Conservation (phyloP, 768 basidiomycete genomes). For the Mycena kentingensis region DNA sequence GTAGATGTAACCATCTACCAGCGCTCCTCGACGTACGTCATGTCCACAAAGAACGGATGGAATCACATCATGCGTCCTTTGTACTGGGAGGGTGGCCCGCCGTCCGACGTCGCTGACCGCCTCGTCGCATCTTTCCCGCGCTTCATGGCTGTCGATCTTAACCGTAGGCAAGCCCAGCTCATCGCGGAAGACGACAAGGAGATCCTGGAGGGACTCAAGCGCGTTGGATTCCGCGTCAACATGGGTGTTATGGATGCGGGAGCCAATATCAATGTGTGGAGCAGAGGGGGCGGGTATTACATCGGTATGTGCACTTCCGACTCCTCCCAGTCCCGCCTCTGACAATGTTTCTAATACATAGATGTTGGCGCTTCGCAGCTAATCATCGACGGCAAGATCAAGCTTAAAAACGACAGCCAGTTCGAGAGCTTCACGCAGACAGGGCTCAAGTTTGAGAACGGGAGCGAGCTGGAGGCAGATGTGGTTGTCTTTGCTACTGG, state of each 20-base stretch:
- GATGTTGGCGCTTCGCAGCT: conserved; percentile 62
- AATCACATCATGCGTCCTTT: conserved; percentile 3
- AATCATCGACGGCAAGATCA: conserved; percentile 70
- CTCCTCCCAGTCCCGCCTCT: not conserved
- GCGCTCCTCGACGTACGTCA: conserved; percentile 46
- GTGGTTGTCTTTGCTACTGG: conserved; percentile 64
- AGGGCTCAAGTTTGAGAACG: conserved; percentile 52
- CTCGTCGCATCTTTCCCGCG: conserved; percentile 39
- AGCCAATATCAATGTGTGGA: conserved; percentile 39
- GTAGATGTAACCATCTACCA: conserved; percentile 42
- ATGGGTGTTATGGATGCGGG: conserved; percentile 47
- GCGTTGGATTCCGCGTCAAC: conserved; percentile 49
- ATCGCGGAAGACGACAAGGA: conserved; percentile 48
- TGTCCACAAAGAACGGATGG: conserved; percentile 37
- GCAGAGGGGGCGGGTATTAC: conserved; percentile 54
- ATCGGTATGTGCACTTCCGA: conserved; percentile 41
- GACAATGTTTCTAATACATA: conserved; percentile 21
- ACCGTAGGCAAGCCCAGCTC: conserved; percentile 36
- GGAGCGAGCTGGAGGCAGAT: conserved; percentile 49
- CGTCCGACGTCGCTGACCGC: conserved; percentile 40
- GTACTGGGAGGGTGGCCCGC: conserved; percentile 42
- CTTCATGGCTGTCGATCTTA: conserved; percentile 5
- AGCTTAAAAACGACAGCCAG: conserved; percentile 62
- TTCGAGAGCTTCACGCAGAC: conserved; percentile 47
- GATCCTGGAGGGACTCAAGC: conserved; percentile 47